These are phyloP conservation scores for Aspergillus niger DNA, from an alignment of 2,329 filamentous ascomycete genomes.

Conservation along the genomic window DNA sequence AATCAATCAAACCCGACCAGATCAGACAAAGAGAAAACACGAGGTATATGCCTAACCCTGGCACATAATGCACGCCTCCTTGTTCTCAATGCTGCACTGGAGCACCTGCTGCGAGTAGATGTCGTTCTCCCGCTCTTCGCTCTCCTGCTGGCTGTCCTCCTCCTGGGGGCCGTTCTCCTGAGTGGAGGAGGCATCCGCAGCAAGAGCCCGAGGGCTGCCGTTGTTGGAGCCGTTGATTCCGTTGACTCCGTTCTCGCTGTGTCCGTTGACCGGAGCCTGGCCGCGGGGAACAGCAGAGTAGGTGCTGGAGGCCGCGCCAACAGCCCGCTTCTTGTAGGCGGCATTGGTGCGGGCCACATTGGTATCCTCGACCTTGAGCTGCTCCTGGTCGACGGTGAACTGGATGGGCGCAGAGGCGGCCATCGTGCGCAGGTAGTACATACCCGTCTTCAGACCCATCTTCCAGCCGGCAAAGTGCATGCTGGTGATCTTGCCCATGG, in stretches of 20 bases:
- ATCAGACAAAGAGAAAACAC: not conserved
- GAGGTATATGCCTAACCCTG: constrained; percentile 65
- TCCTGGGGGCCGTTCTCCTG: constrained; percentile 44
- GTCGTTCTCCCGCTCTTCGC: constrained; percentile 76
- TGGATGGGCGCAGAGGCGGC: constrained; percentile 95
- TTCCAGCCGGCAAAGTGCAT: constrained; percentile 99
- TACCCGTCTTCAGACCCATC: constrained; percentile 97
- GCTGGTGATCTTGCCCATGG: constrained; percentile 99
- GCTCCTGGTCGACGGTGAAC: constrained; percentile 98
- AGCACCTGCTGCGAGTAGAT: constrained; percentile 94
- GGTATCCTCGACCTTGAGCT: constrained; percentile 82
- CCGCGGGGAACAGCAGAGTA: constrained; percentile 66
- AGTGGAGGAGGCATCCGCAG: constrained; percentile 63
- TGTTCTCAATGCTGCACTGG: constrained; percentile 96
- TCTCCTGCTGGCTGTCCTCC: constrained; percentile 73
- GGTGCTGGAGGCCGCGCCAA: constrained; percentile 59
- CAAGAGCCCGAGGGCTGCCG: constrained; percentile 46
- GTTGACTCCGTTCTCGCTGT: constrained; percentile 37
- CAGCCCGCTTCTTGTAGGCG: constrained; percentile 69
- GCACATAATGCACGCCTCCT: constrained; percentile 95
- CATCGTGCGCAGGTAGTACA: constrained; percentile 99
- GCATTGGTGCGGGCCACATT: constrained; percentile 66
- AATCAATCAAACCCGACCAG: not conserved
- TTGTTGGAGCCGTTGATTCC: constrained; percentile 13
- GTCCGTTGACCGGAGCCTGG: constrained; percentile 64